A percentile compares a stretch with the other conserved stretches of the same genome.
phyloP scores from a whole-genome alignment of 495 filamentous ascomycete species.

The Xylaria scruposa region DNA sequence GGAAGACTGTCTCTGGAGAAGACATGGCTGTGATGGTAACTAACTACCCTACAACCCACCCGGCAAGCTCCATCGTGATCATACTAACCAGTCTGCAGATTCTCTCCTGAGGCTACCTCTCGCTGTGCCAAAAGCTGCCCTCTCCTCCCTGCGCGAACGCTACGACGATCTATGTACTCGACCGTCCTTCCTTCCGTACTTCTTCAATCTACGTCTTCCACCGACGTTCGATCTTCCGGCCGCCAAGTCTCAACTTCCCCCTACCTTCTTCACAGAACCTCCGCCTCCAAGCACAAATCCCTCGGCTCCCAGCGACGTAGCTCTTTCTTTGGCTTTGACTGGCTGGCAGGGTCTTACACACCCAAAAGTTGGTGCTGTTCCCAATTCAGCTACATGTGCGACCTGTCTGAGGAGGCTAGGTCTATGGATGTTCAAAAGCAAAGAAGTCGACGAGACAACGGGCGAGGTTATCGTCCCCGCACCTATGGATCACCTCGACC shows the following conservation, averaged over 20 bases:
- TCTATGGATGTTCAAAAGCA: conserved; percentile 88
- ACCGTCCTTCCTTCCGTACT: conserved; percentile 57
- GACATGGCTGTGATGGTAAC: conserved; percentile 80
- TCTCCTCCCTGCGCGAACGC: conserved; percentile 62
- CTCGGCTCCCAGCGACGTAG: conserved; percentile 62
- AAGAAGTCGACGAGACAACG: conserved; percentile 52
- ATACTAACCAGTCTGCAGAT: conserved; percentile 46
- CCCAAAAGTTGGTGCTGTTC: conserved; percentile 59
- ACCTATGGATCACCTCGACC: conserved; percentile 70
- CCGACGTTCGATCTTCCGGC: conserved; percentile 55
- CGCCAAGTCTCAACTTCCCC: conserved; percentile 55
- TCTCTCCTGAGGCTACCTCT: conserved; percentile 58
- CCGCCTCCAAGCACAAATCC: conserved; percentile 42
- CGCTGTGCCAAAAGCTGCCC: conserved; percentile 61
- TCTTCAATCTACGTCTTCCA: conserved; percentile 58
- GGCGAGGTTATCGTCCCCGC: conserved; percentile 60
- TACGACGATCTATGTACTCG: conserved; percentile 62
- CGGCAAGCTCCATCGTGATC: background rate
- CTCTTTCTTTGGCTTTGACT: conserved; percentile 78
- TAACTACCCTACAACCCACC: conserved; percentile 53
- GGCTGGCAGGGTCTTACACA: conserved; percentile 82
- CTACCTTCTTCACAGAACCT: conserved; percentile 50
- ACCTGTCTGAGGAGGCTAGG: conserved; percentile 89
- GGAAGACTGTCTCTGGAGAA: conserved; percentile 87
- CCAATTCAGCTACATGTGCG: conserved; percentile 76